A percentile compares a stretch with the other conserved stretches of the same genome.
These are phyloP conservation scores for Lactarius deliciosus DNA, from an alignment of 768 basidiomycete species.

Conservation along the genomic window DNA sequence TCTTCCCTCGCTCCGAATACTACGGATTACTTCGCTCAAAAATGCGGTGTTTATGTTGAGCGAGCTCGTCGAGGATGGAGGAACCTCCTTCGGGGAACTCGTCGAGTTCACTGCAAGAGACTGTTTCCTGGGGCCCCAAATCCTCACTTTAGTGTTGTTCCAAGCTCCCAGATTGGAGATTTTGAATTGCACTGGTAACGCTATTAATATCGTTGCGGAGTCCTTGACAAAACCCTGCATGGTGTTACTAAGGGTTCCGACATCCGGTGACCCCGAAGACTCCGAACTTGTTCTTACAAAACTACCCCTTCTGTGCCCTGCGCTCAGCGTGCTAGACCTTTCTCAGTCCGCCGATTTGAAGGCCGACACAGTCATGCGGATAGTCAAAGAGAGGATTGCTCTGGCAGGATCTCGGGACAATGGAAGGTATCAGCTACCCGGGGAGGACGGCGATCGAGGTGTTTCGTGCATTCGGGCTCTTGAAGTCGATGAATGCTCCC, in stretches of 20 bases:
- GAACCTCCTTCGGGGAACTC: too few species aligned
- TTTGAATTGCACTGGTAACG: conserved; percentile 12
- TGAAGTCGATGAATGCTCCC: conserved; percentile 23
- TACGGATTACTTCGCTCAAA: too few species aligned
- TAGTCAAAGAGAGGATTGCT: conserved; percentile 21
- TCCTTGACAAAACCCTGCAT: conserved; percentile 3
- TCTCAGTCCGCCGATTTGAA: conserved; percentile 19
- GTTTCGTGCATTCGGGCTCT: conserved; percentile 20
- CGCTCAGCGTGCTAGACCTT: conserved; percentile 22
- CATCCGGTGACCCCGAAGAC: not conserved
- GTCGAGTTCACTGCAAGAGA: conserved; percentile 17
- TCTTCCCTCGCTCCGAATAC: conserved; percentile 22
- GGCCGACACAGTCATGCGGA: conserved; percentile 26
- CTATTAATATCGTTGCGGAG: conserved; percentile 11
- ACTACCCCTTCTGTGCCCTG: conserved; percentile 26
- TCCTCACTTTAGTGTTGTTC: conserved; percentile 9
- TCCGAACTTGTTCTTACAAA: not conserved
- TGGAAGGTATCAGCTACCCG: conserved; percentile 12
- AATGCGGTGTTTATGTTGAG: not conserved
- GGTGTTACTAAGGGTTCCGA: not conserved
- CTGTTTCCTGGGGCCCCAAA: not conserved
- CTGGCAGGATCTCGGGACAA: conserved; percentile 8
- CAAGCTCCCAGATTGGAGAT: conserved; percentile 11
- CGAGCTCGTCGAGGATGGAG: not conserved
- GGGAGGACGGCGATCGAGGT: conserved; percentile 4